Conservation (phyloP, 306 rosid genomes). For the Benincasa hispida region DNA sequence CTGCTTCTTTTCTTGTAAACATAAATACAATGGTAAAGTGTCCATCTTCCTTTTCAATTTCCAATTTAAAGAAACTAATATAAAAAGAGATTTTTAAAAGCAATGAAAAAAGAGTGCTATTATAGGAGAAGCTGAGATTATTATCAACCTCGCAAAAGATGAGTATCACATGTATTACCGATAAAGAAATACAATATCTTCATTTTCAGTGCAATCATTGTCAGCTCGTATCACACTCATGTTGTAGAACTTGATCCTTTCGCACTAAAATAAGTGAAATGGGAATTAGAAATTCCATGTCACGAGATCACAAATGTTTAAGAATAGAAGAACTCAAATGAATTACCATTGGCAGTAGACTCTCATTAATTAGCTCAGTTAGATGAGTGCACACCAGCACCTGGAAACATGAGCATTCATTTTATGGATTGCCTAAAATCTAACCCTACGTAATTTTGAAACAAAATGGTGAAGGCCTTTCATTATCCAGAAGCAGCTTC, state of each 20-base stretch:
- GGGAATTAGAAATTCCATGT: not conserved
- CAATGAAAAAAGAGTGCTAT: not conserved
- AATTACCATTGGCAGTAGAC: slow-evolving; percentile 47
- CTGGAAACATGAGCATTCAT: slow-evolving; percentile 26
- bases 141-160: not conserved
- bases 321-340: slow-evolving; percentile 10
- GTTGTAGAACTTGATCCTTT: slow-evolving; percentile 61
- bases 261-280: slow-evolving; percentile 37
- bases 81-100: not conserved
- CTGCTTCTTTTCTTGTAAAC: not conserved
- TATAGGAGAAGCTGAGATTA: not conserved
- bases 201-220: slow-evolving; percentile 31
- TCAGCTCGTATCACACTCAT: slow-evolving; percentile 89
- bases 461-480: not conserved
- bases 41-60: not conserved
- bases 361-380: slow-evolving; percentile 71
- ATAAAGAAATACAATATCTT: slow-evolving; percentile 67
- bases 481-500: not conserved
- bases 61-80: not conserved
- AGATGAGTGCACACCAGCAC: slow-evolving; percentile 91
- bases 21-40: not conserved
- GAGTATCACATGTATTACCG: slow-evolving; percentile 40
- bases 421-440: not conserved
- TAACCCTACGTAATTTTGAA: not conserved
- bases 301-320: not conserved